phyloP scores from a whole-genome alignment of 1,284 basidiomycete species.

The Cronartium ribicola region DNA sequence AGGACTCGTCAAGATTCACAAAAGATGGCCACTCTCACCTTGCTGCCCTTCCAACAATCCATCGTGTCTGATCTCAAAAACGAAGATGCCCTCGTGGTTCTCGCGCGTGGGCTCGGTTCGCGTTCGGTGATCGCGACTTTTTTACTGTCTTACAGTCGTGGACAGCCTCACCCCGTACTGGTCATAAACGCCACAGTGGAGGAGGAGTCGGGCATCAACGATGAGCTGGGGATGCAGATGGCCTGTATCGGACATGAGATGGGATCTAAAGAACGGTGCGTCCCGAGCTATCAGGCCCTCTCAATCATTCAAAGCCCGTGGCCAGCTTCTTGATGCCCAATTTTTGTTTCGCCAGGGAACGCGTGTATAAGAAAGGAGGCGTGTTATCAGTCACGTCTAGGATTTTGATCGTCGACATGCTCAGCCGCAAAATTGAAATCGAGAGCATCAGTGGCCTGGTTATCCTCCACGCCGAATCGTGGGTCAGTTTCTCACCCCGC shows the following conservation, averaged over 20 bases:
- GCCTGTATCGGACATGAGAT: slow-evolving; percentile 80
- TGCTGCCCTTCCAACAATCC: slow-evolving; percentile 26
- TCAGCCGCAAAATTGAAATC: slow-evolving; percentile 76
- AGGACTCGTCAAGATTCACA: too few relatives aligned
- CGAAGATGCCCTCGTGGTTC: slow-evolving; percentile 59
- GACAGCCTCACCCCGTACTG: slow-evolving; percentile 3
- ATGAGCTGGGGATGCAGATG: slow-evolving; percentile 81
- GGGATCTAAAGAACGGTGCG: slow-evolving; percentile 68
- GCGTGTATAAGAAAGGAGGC: slow-evolving; percentile 78
- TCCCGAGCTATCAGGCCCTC: too few relatives aligned
- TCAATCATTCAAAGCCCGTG: slow-evolving; percentile 18
- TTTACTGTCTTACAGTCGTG: slow-evolving; percentile 50
- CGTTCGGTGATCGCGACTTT: slow-evolving; percentile 71
- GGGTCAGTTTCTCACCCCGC: slow-evolving; percentile 45
- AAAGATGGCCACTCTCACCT: neutral
- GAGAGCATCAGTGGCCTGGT: slow-evolving; percentile 85
- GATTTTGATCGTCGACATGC: slow-evolving; percentile 91
- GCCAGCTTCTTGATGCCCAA: too few relatives aligned
- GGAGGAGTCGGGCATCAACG: slow-evolving; percentile 84
- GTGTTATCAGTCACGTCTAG: slow-evolving; percentile 87
- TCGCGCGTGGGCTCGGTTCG: slow-evolving; percentile 81
- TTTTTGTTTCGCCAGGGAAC: slow-evolving; percentile 59
- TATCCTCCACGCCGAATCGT: slow-evolving; percentile 90
- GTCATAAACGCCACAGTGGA: slow-evolving; percentile 75
- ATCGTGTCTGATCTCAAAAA: slow-evolving; percentile 20